Evolutionary conservation across 2,329 filamentous ascomycete genomes (phyloP), one percentile per base, ranked within the genome.

Genomic region (Neobulgaria alba): DNA sequence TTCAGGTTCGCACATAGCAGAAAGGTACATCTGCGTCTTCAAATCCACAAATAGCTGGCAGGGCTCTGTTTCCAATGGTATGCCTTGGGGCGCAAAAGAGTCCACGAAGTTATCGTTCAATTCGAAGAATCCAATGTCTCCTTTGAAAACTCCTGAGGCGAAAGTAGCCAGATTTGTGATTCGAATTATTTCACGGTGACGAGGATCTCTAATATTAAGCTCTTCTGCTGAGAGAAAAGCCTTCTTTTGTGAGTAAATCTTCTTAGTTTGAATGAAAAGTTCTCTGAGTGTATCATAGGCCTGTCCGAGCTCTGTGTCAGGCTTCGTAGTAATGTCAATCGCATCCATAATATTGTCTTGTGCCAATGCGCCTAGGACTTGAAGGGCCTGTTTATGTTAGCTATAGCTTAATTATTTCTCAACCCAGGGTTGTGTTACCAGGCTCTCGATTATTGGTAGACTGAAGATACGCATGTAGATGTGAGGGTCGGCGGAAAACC

Each of bases 1-100:
- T 39, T 77, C 69, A 31, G 68, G 69, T 51, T 70, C 73, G 48
- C 73, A 70, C 53, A 77, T 65, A 3, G 73, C 72, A 3, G 75
- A 75, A 41, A 82, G 75, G 52, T 79, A 82, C 10, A 77, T 75
- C 56, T 82, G 78, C 1, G 78, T 81, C 60, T 82, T 82, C 14
- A 82, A 61, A 46, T 81, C 77, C 10, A 82, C 65, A 49, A 73
- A 79, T 18, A 82, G 62, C 10, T 71, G 68, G 2, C 73, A 75
- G 51, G 79, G 75, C 45, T 71, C 73, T 50, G 77, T 77, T 15
- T 77, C 60, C 16, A 82, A 57, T 9, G 72, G 66, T 29, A 67
- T 68, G 17, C 74, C 73, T 40, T 77, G 69, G 1, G 75, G 72
- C 7, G 79, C 73, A 54, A 82, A 82, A 0, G 75, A 75, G 33